These are phyloP conservation scores for Terfezia claveryi DNA, from an alignment of 495 filamentous ascomycete species.

Conservation along the genomic window DNA sequence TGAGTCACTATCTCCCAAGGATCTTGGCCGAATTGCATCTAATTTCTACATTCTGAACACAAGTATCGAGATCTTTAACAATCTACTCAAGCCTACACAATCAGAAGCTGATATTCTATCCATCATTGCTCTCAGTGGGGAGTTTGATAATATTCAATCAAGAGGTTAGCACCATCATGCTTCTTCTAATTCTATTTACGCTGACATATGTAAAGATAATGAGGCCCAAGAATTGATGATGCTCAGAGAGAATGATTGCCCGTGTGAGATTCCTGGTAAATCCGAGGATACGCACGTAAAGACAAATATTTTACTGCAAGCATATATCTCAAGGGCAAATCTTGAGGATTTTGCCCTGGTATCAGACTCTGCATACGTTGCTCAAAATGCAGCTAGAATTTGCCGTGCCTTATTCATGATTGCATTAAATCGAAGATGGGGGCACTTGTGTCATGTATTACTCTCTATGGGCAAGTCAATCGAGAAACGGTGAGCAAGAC, in stretches of 20 bases:
- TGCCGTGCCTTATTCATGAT: conserved; percentile 94
- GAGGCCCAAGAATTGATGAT: conserved; percentile 58
- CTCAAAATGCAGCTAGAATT: conserved; percentile 86
- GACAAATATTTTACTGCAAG: conserved; percentile 85
- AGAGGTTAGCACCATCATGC: conserved; percentile 18
- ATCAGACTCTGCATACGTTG: conserved; percentile 82
- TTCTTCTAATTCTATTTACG: neutral
- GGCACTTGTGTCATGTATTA: conserved; percentile 75
- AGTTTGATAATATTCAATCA: conserved; percentile 92
- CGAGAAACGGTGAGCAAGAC: conserved; percentile 38
- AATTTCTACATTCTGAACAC: conserved; percentile 88
- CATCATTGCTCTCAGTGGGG: conserved; percentile 89
- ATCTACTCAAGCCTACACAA: conserved; percentile 57
- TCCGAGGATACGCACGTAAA: conserved; percentile 67
- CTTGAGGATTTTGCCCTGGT: conserved; percentile 81
- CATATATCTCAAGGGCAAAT: conserved; percentile 74
- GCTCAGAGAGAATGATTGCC: conserved; percentile 40
- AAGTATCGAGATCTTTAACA: conserved; percentile 88
- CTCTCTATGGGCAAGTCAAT: conserved; percentile 85
- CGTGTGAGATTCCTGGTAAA: conserved; percentile 39
- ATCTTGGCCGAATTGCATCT: conserved; percentile 88
- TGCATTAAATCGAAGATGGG: conserved; percentile 81
- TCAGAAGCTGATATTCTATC: conserved; percentile 74
- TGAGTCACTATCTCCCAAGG: conserved; percentile 75
- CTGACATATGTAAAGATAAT: conserved; percentile 29